A percentile compares a stretch with the other conserved stretches of the same genome.
Conservation (phyloP, 306 rosid species). For the Fragaria nilgerrensis region DNA sequence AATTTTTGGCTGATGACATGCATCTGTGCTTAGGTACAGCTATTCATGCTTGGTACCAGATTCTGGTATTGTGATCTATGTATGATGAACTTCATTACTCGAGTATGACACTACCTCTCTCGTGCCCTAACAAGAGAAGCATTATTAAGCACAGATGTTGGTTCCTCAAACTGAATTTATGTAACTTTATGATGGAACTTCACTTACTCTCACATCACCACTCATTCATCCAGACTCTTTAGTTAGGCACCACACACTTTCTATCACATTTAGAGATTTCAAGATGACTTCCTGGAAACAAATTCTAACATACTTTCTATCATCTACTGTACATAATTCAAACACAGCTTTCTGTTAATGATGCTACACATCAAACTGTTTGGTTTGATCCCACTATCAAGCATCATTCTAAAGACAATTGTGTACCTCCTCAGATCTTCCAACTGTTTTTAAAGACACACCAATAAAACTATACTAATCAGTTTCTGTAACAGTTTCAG, state of each 20-base stretch:
- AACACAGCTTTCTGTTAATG: slow-evolving; percentile 53
- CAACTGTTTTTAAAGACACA: slow-evolving; percentile 46
- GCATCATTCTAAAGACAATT: slow-evolving; percentile 58
- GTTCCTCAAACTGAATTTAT: too few species aligned
- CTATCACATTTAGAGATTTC: slow-evolving; percentile 39
- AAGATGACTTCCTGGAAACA: slow-evolving; percentile 32
- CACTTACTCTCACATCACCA: slow-evolving; percentile 8
- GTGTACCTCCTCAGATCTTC: slow-evolving; percentile 55
- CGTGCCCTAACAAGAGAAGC: background rate
- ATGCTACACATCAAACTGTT: slow-evolving; percentile 60
- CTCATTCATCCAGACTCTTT: slow-evolving; percentile 12
- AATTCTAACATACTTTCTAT: slow-evolving; percentile 50
- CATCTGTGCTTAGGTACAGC: background rate
- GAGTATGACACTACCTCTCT: background rate
- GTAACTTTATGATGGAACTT: too few species aligned
- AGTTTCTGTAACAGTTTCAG: slow-evolving; percentile 43
- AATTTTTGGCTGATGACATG: background rate
- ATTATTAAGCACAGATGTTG: slow-evolving; percentile 2
- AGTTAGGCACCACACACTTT: slow-evolving; percentile 58
- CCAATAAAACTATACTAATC: slow-evolving; percentile 70
- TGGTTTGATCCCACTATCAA: slow-evolving; percentile 49
- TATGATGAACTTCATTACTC: background rate
- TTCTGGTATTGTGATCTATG: background rate
- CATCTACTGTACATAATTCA: slow-evolving; percentile 27
- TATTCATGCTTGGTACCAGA: slow-evolving; percentile 1